Evolutionary conservation across 768 basidiomycete genomes (phyloP).

Genomic region (Podaxis sp.): DNA sequence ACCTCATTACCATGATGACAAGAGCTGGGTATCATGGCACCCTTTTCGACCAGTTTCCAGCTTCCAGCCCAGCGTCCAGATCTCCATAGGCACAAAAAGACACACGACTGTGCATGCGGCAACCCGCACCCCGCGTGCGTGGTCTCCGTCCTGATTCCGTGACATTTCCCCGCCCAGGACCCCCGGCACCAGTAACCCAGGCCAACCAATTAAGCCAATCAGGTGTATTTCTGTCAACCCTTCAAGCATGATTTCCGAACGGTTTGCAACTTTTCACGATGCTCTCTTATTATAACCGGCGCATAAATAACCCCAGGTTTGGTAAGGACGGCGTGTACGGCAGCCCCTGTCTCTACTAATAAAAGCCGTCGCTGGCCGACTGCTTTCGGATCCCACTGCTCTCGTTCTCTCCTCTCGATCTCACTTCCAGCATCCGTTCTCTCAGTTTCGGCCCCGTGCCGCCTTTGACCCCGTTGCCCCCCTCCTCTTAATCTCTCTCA

Average conservation of each 20-base stretch:
- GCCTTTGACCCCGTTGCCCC: neutral
- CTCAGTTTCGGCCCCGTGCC: neutral
- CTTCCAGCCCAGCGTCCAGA: neutral
- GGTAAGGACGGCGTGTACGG: neutral
- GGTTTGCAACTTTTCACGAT: neutral
- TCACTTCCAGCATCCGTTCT: neutral
- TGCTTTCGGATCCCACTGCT: neutral
- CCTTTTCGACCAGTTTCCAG: neutral
- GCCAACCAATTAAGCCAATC: neutral
- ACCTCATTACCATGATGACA: neutral
- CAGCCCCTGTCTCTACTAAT: neutral
- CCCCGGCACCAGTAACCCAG: neutral
- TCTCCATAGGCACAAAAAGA: neutral
- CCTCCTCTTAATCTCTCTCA: neutral
- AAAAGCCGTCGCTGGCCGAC: conserved; percentile 2
- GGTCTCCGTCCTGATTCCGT: neutral
- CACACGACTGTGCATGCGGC: neutral
- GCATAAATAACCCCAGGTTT: conserved; percentile 13
- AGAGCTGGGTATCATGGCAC: neutral
- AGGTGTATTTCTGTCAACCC: neutral
- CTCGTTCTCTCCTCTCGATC: neutral
- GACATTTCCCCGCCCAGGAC: neutral
- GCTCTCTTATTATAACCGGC: neutral
- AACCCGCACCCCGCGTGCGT: neutral
- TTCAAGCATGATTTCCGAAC: neutral